Evolutionary conservation across 257 asterid species (phyloP), one percentile per base, ranked within the genome.

Genomic region (Scutellaria barbata): DNA sequence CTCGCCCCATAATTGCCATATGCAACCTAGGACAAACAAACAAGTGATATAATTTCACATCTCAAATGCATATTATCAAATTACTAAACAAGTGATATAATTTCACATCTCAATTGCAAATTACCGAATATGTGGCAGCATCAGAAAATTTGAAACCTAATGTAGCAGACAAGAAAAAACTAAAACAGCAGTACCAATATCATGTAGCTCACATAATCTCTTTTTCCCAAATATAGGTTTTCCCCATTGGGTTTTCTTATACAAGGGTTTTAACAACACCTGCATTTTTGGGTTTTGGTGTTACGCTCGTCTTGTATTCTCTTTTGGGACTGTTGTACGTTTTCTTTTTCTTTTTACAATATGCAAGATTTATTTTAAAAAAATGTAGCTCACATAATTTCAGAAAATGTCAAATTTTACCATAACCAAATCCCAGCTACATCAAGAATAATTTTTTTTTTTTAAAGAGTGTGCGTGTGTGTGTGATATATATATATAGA

Each of bases 1-100:
- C 85, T 73, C 41, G 88, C 65, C 41, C 89, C 95, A 25, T 94
- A 94, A 74, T 79, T 70, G 40, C 95, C 90, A 51, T 94, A 88
- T 12, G 95, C 83, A 68, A 96, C 88, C 99, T 91, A 81, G 1
- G 69, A 37, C 37, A 39, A 65, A 63, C 17, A 25, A 64, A 30
- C 41, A 41, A 37, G 17, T 40, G 35, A 62, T 0, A 43, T 10
- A 48, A 39, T 8, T 5, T 39, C 68, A 59, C n/a, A 39, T 16
- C 43, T 57, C 59, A 62, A 60, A 11, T 56, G 14, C 45, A 51
- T 61, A 54, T 65, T 48, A 51, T 20, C 39, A 55, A 69, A 10
- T 17, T 1, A 30, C 30, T 30, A 18, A 59, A 20, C 41, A 47
- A 37, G 17, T 39, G 40, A 62, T 0, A 43, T 10, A 48, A 39